Evolutionary conservation across 371 early-diverging fungal species (phyloP).

Genomic region (Phascolomyces articulosus): DNA sequence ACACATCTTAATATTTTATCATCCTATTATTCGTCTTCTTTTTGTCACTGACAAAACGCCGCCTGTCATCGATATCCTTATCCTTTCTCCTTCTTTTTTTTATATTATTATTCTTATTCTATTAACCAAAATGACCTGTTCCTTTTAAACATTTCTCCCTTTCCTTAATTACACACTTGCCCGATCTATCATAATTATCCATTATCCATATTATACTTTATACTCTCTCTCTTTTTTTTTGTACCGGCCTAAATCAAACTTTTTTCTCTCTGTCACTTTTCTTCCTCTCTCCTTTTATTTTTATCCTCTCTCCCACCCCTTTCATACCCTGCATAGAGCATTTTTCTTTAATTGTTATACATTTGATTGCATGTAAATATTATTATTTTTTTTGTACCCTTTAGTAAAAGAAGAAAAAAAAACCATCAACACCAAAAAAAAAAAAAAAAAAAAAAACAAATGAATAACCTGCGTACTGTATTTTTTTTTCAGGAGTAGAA

Average conservation of each 20-base stretch:
- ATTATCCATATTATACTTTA: too few species aligned
- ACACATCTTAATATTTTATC: too few species aligned
- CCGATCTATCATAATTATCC: background rate
- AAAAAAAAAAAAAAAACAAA: background rate
- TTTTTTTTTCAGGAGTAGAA: background rate
- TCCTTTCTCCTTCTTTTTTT: background rate
- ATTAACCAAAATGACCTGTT: background rate
- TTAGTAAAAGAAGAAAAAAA: slow-evolving; percentile 1
- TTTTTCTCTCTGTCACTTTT: background rate
- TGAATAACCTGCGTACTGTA: too few species aligned
- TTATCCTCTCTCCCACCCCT: background rate
- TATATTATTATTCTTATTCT: background rate
- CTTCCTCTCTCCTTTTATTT: background rate
- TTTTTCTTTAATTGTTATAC: slow-evolving; percentile 8
- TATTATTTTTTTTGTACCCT: slow-evolving; percentile 1
- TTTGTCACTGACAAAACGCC: too few species aligned
- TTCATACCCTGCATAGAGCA: slow-evolving; percentile 13
- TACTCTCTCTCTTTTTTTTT: background rate
- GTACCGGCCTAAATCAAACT: background rate
- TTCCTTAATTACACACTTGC: background rate
- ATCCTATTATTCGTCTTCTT: background rate
- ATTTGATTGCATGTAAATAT: slow-evolving; percentile 10
- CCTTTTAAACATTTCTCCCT: too few species aligned
- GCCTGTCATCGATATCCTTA: background rate
- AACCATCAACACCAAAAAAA: background rate